Conservation (phyloP, 73 alveolate genomes). For the Uronychia binucleata region DNA sequence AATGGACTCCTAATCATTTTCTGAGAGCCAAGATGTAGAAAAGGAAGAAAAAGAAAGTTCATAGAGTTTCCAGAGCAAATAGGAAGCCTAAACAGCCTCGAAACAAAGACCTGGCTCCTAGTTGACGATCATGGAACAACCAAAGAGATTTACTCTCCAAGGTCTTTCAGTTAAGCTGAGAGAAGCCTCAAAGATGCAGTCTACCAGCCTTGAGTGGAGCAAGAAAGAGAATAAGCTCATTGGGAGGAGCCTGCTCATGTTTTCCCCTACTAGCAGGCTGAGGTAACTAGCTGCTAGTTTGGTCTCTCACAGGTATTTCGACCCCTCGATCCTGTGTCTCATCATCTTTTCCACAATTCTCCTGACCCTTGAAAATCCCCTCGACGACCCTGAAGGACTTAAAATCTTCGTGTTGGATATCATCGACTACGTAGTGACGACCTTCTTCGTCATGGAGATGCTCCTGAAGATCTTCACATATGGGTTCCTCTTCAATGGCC, state of each 20-base stretch:
- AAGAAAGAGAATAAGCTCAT: too few relatives aligned
- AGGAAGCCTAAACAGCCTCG: too few relatives aligned
- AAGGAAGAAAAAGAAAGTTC: too few relatives aligned
- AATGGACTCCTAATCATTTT: too few relatives aligned
- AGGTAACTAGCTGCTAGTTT: slow-evolving; percentile 11
- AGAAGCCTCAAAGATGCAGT: too few relatives aligned
- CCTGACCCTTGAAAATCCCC: slow-evolving; percentile 51
- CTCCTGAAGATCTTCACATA: slow-evolving; percentile 55
- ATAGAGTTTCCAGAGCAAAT: too few relatives aligned
- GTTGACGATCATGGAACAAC: too few relatives aligned
- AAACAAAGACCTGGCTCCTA: too few relatives aligned
- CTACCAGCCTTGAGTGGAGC: too few relatives aligned
- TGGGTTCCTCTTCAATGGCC: slow-evolving; percentile 69
- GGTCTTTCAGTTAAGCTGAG: too few relatives aligned
- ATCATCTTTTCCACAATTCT: slow-evolving; percentile 34
- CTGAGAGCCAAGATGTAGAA: too few relatives aligned
- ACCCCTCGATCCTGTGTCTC: slow-evolving; percentile 6
- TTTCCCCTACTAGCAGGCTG: neutral
- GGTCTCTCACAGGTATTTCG: slow-evolving; percentile 15
- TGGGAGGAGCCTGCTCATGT: slow-evolving; percentile 14
- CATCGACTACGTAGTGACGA: slow-evolving; percentile 7
- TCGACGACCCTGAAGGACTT: slow-evolving; percentile 27
- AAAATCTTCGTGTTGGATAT: neutral
- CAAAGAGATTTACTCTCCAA: too few relatives aligned
- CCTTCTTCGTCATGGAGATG: slow-evolving; percentile 13